These are phyloP conservation scores for Linderina pennispora DNA, from an alignment of 192 early-diverging fungal species.

Conservation along the genomic window DNA sequence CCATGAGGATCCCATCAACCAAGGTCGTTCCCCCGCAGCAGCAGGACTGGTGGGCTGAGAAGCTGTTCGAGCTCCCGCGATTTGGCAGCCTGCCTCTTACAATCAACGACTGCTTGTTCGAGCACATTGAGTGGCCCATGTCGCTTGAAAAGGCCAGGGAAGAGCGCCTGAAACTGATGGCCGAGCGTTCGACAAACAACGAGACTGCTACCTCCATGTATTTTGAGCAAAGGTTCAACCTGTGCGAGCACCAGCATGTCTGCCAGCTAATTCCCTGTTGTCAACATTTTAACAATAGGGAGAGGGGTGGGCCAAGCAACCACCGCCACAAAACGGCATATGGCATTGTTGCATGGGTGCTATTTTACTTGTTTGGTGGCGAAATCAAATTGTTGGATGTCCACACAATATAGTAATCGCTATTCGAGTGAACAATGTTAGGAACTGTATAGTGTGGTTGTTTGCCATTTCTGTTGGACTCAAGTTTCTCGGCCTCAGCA, in stretches of 20 bases:
- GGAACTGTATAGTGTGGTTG: too few species aligned
- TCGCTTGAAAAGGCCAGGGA: conserved; percentile 41
- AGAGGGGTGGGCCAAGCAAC: too few species aligned
- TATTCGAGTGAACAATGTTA: too few species aligned
- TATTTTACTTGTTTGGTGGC: too few species aligned
- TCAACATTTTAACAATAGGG: too few species aligned
- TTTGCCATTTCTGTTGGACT: too few species aligned
- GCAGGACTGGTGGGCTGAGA: conserved; percentile 36
- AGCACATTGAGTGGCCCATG: conserved; percentile 22
- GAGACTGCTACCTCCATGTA: neutral
- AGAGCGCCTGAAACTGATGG: conserved; percentile 42
- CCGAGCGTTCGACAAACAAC: conserved; percentile 27
- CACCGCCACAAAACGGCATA: too few species aligned
- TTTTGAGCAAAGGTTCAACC: conserved; percentile 12
- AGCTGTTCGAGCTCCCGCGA: neutral
- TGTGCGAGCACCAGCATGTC: conserved; percentile 30
- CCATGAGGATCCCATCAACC: conserved; percentile 48
- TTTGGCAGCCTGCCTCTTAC: conserved; percentile 13
- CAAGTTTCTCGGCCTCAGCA: too few species aligned
- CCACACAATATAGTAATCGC: too few species aligned
- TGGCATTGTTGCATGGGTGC: too few species aligned
- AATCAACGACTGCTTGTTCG: conserved; percentile 10
- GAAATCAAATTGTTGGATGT: too few species aligned
- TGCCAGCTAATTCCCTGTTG: too few species aligned
- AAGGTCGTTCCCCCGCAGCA: conserved; percentile 61